Evolutionary conservation across 1,139 yeast species (phyloP).

Genomic region (Groenewaldozyma auringiensis): DNA sequence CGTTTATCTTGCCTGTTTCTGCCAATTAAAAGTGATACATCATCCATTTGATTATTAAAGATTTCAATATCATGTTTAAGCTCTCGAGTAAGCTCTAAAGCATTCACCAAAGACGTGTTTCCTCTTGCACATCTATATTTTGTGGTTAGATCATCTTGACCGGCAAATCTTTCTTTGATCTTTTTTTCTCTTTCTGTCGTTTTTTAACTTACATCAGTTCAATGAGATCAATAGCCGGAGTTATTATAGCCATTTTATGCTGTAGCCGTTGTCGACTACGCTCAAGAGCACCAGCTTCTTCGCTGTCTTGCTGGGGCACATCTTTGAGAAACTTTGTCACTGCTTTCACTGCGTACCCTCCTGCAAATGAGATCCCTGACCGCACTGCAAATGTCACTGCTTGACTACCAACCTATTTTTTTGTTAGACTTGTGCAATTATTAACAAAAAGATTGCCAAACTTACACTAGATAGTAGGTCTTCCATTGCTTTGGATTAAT

Average conservation of each 20-base stretch:
- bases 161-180: not conserved
- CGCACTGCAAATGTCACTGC: conserved; percentile 75
- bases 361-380: conserved; percentile 69
- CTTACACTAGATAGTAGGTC: conserved; percentile 11
- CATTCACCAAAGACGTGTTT: conserved; percentile 53
- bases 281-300: conserved; percentile 31
- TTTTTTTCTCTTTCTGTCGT: not conserved
- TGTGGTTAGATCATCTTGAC: not conserved
- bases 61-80: conserved; percentile 52
- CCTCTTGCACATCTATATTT: conserved; percentile 50
- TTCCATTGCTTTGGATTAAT: conserved; percentile 8
- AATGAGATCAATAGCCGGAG: conserved; percentile 64
- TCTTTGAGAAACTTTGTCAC: conserved; percentile 51
- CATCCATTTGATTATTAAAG: conserved; percentile 47
- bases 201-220: conserved; percentile 37
- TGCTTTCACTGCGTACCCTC: conserved; percentile 66
- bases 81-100: conserved; percentile 49
- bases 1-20: conserved; percentile 16
- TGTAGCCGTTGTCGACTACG: conserved; percentile 42
- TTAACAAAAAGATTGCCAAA: not conserved
- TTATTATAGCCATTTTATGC: conserved; percentile 54
- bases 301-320: conserved; percentile 52
- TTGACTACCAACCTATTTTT: conserved; percentile 58
- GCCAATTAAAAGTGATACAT: not conserved
- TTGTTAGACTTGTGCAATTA: not conserved